These are phyloP conservation scores for Wallacemonas sp. DNA, from an alignment of 208 protist genomes.

Conservation along the genomic window DNA sequence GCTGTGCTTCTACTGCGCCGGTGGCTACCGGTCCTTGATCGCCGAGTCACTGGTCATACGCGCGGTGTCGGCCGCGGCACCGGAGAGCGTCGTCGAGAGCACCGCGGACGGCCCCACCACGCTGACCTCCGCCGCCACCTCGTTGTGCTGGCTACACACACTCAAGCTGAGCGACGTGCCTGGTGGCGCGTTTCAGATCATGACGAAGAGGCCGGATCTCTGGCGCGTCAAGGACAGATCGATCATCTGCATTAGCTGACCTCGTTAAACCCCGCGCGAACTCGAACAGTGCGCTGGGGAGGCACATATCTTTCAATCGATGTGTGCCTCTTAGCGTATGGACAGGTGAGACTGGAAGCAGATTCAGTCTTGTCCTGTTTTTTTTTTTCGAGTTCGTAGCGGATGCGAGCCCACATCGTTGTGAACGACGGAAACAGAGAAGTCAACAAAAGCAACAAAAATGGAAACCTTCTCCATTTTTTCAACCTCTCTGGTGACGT, in stretches of 20 bases:
- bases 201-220: constrained; percentile 79
- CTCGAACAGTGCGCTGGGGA: too few species aligned
- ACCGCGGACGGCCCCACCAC: constrained; percentile 1
- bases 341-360: too few species aligned
- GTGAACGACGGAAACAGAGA: too few species aligned
- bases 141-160: constrained; percentile 15
- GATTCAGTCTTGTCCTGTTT: too few species aligned
- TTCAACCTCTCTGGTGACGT: too few species aligned
- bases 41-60: constrained; percentile 62
- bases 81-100: constrained; percentile 9
- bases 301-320: too few species aligned
- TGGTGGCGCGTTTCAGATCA: constrained; percentile 78
- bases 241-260: constrained; percentile 90
- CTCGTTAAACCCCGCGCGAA: constrained; percentile 75
- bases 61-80: constrained; percentile 42
- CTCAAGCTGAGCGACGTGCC: constrained; percentile 51
- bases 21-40: constrained; percentile 82
- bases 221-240: constrained; percentile 83
- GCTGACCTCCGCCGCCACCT: neutral
- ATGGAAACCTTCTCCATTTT: too few species aligned
- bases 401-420: too few species aligned
- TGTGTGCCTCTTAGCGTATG: too few species aligned
- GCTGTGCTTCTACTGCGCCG: constrained; percentile 75
- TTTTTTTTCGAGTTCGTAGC: too few species aligned
- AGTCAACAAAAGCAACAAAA: too few species aligned